Conservation (phyloP, 2,329 filamentous ascomycete genomes). For the Microdochium nivale region DNA sequence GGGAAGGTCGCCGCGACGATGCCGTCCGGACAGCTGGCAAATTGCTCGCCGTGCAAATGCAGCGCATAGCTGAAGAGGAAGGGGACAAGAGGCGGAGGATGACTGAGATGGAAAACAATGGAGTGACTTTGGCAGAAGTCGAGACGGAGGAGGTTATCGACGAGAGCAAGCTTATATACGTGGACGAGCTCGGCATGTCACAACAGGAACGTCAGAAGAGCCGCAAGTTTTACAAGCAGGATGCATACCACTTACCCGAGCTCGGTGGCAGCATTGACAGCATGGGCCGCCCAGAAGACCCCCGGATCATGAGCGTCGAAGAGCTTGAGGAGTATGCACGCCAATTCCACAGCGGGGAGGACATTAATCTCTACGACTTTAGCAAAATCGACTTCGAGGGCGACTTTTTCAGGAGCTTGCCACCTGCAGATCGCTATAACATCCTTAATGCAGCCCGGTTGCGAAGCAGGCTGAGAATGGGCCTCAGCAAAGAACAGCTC, state of each 20-base stretch:
- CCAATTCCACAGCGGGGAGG: conserved; percentile 87
- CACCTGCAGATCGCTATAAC: conserved; percentile 87
- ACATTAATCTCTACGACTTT: conserved; percentile 89
- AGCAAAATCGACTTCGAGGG: conserved; percentile 98
- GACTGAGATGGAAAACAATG: conserved; percentile 33
- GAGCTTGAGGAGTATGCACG: conserved; percentile 90
- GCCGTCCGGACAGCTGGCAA: conserved; percentile 85
- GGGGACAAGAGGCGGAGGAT: conserved; percentile 51
- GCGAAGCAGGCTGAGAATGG: conserved; percentile 85
- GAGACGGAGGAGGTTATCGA: conserved; percentile 60
- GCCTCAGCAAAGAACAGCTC: conserved; percentile 89
- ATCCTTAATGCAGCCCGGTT: conserved; percentile 91
- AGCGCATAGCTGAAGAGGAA: conserved; percentile 80
- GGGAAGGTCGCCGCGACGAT: conserved; percentile 89
- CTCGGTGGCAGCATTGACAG: conserved; percentile 69
- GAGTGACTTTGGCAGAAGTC: conserved; percentile 15
- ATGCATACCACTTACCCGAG: conserved; percentile 91
- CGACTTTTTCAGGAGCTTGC: conserved; percentile 87
- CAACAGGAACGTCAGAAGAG: conserved; percentile 64
- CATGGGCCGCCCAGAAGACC: conserved; percentile 87
- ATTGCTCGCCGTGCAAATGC: conserved; percentile 88
- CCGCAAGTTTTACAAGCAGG: conserved; percentile 79
- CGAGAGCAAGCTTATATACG: conserved; percentile 69
- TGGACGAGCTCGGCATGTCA: conserved; percentile 79
- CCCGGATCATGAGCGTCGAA: conserved; percentile 90